Conservation (phyloP, 441 rosid genomes). For the Theobroma grandiflorum region DNA sequence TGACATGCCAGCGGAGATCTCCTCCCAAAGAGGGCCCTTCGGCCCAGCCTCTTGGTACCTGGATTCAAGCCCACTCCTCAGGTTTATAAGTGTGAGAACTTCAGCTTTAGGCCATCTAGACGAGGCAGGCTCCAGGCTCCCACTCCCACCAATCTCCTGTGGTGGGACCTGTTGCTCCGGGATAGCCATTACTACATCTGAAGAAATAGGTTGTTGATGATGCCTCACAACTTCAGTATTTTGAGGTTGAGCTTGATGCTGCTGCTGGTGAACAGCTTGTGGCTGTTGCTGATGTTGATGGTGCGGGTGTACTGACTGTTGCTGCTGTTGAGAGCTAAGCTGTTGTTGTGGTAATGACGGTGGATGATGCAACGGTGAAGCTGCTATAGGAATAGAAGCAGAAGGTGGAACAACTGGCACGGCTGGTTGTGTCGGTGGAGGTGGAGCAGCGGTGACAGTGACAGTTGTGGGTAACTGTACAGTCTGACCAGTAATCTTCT, state of each 20-base stretch:
- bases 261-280: slow-evolving; percentile 40
- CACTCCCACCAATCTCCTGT: slow-evolving; percentile 36
- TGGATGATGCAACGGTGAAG: slow-evolving; percentile 32
- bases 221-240: slow-evolving; percentile 20
- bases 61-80: slow-evolving; percentile 71
- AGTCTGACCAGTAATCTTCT: slow-evolving; percentile 77
- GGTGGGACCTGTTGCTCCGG: slow-evolving; percentile 55
- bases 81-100: slow-evolving; percentile 71
- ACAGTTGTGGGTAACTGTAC: slow-evolving; percentile 58
- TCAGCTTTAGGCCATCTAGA: slow-evolving; percentile 84
- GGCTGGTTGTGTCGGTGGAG: slow-evolving; percentile 34
- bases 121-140: slow-evolving; percentile 53
- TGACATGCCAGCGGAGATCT: slow-evolving; percentile 65
- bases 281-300: slow-evolving; percentile 39
- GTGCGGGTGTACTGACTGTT: not conserved
- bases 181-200: slow-evolving; percentile 42
- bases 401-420: slow-evolving; percentile 34
- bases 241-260: slow-evolving; percentile 26
- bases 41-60: slow-evolving; percentile 72
- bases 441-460: slow-evolving; percentile 32
- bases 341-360: slow-evolving; percentile 36
- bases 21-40: slow-evolving; percentile 85
- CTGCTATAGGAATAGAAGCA: slow-evolving; percentile 7
- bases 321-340: not conserved
- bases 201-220: slow-evolving; percentile 25